Base-by-base conservation (phyloP, 352 stramenopile genomes). In the Thalassiosira hispida region DNA sequence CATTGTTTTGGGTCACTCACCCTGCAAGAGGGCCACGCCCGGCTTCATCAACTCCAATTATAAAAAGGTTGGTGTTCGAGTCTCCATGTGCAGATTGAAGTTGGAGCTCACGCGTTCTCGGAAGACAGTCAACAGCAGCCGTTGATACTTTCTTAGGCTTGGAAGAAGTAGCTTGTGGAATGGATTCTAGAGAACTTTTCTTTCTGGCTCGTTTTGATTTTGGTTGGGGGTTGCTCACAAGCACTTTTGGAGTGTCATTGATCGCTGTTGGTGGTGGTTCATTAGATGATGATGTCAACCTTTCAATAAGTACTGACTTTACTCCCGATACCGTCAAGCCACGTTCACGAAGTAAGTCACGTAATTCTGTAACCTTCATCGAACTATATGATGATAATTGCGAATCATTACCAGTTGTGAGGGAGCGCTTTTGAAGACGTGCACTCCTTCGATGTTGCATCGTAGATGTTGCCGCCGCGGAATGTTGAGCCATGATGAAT, bases 41-140 rank as follows among this genome's bases (percentile, higher is more conserved):
- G 5, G 96, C 97, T 84, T 99, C 97, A 85, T 99, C 97, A 38
- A 98, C 96, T 64, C 97, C 96, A 20, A 98, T 95, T 7, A 98
- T 69, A 33, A 46, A 20, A 31, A 70, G 31, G 47, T 70, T 73
- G 0, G 25, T 63, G n/a, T 42, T 35, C 35, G 29, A 23, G 51
- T 65, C n/a, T 51, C 60, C 23, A 8, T 53, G 31, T 29, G 47
- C 51, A 33, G 31, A 53, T 51, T 49, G 2, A 60, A 83, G 59
- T 74, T 78, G 66, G 11, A 61, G 31, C 51, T 83, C 75, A 33
- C 66, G 75, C 59, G 75, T 75, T 23, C 75, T 70, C 18, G 67
- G 67, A 16, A 83, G 67, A 44, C 44, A 70, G 47, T 57, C 46
- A 12, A 14, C 42, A 63, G 47, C 31, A 16, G 38, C 14, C 2